Percentiles rank a stretch among this genome's conserved stretches.
Evolutionary conservation across 495 filamentous ascomycete genomes (phyloP).

Genomic region (Talaromyces borbonicus): DNA sequence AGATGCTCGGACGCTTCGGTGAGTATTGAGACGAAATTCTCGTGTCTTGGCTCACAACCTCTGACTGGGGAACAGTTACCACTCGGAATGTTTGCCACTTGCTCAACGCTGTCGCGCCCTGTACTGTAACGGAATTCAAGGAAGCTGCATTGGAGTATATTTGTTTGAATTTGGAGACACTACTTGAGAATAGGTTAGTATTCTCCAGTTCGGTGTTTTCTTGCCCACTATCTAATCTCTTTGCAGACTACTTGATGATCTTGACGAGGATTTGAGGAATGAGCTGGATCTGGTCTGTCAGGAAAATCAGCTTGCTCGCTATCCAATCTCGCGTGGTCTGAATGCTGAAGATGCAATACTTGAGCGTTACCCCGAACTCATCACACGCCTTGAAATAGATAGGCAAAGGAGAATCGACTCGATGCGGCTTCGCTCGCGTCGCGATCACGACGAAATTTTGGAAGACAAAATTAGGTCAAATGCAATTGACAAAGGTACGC

Average conservation of each 20-base stretch:
- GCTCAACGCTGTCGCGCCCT: conserved; percentile 74
- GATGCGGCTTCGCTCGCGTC: conserved; percentile 46
- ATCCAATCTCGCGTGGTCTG: conserved; percentile 65
- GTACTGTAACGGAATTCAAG: conserved; percentile 76
- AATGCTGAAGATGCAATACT: conserved; percentile 59
- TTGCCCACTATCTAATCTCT: conserved; percentile 12
- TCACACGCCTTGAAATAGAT: conserved; percentile 41
- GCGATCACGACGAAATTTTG: conserved; percentile 50
- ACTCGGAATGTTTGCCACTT: conserved; percentile 78
- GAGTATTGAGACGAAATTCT: conserved; percentile 25
- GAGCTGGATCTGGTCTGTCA: conserved; percentile 73
- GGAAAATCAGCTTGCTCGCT: conserved; percentile 67
- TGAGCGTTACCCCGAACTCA: conserved; percentile 59
- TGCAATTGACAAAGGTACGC: conserved; percentile 45
- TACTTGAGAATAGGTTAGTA: conserved; percentile 74
- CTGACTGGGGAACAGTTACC: conserved; percentile 43
- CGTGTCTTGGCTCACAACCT: conserved; percentile 1
- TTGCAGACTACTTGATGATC: conserved; percentile 58
- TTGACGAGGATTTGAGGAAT: conserved; percentile 72
- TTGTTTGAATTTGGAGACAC: conserved; percentile 77
- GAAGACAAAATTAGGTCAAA: conserved; percentile 29
- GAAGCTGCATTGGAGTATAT: conserved; percentile 83
- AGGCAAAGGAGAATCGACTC: conserved; percentile 48
- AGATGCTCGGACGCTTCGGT: conserved; percentile 76
- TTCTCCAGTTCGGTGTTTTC: background rate